Evolutionary conservation across 1,139 yeast genomes (phyloP).

Genomic region (Williopsis jadinii): DNA sequence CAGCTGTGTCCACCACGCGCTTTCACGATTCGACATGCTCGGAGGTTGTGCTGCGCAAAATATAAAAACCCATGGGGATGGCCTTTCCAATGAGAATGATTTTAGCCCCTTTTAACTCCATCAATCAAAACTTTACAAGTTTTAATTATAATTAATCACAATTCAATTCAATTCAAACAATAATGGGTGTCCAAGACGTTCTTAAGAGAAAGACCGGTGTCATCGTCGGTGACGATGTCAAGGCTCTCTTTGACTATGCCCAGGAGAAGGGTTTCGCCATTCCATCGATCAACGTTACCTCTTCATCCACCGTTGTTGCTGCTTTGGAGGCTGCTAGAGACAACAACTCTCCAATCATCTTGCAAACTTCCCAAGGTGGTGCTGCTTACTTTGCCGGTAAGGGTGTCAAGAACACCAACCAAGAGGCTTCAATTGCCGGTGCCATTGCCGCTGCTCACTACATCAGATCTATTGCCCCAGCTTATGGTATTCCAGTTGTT

Average conservation of each 20-base stretch:
- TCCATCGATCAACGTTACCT: conserved; percentile 97
- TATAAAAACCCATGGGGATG: too few species aligned
- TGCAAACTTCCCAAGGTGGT: conserved; percentile 99
- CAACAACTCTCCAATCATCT: conserved; percentile 87
- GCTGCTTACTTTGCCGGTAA: conserved; percentile 99
- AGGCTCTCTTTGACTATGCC: conserved; percentile 86
- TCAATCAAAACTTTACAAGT: too few species aligned
- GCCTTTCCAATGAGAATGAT: too few species aligned
- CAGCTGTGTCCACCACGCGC: too few species aligned
- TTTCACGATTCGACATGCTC: too few species aligned
- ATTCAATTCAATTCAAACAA: not conserved
- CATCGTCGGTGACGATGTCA: conserved; percentile 97
- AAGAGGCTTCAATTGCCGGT: conserved; percentile 92
- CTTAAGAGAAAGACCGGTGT: conserved; percentile 92
- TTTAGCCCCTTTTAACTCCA: too few species aligned
- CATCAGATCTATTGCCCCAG: conserved; percentile 94
- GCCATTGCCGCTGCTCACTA: conserved; percentile 97
- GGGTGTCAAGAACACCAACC: conserved; percentile 93
- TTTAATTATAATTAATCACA: not conserved
- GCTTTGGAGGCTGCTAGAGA: conserved; percentile 99
- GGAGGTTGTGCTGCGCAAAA: too few species aligned
- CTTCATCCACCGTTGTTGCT: conserved; percentile 95
- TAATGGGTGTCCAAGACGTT: conserved; percentile 54
- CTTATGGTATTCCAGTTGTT: conserved; percentile 93
- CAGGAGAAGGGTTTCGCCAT: conserved; percentile 92